phyloP scores from a whole-genome alignment of 2,329 filamentous ascomycete genomes.

The Sporothrix dimorphospora region DNA sequence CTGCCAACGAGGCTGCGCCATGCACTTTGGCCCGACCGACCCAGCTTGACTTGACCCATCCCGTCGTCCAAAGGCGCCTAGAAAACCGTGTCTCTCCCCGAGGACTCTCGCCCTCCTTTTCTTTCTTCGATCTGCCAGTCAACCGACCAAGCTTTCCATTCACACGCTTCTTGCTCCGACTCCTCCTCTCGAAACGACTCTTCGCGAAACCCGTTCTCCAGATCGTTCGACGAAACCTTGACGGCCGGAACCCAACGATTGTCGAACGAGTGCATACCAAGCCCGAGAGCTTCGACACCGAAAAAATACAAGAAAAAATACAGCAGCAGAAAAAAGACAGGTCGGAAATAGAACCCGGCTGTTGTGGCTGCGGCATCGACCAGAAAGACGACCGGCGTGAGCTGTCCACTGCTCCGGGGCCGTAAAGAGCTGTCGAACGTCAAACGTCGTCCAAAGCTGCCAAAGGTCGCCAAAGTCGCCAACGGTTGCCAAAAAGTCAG shows the following conservation, averaged over 20 bases:
- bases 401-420: not conserved
- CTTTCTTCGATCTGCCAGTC: not conserved
- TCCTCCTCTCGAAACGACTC: not conserved
- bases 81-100: not conserved
- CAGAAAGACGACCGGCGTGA: not conserved
- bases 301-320: not conserved
- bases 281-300: too few relatives aligned
- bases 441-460: not conserved
- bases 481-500: constrained; percentile 19
- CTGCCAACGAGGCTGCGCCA: constrained; percentile 26
- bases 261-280: not conserved
- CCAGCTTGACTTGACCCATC: constrained; percentile 7
- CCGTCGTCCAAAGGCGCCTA: not conserved
- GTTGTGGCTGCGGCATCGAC: not conserved
- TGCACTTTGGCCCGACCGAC: constrained; percentile 19
- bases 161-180: not conserved
- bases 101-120: not conserved
- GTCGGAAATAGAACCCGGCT: not conserved
- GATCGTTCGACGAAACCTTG: not conserved
- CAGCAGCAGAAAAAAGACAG: not conserved
- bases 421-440: not conserved
- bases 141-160: not conserved
- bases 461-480: not conserved
- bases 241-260: not conserved
- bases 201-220: too few relatives aligned